Evolutionary conservation across 1,139 yeast genomes (phyloP).

Genomic region (Yamadazyma atmosphaerica): DNA sequence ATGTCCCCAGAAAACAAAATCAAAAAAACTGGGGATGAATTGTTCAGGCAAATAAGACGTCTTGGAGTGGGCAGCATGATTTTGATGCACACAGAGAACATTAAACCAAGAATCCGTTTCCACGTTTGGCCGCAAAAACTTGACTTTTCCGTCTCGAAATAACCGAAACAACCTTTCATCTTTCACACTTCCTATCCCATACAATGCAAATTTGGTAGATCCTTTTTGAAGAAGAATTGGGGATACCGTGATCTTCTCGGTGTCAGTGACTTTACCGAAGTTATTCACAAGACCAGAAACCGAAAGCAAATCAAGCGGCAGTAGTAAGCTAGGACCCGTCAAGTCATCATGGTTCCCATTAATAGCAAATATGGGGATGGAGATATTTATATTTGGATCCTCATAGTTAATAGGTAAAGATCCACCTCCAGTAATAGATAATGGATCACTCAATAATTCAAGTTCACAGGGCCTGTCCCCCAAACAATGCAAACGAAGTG

Average conservation of each 20-base stretch:
- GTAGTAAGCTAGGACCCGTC: constrained; percentile 82
- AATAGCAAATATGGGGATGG: constrained; percentile 92
- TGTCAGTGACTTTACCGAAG: constrained; percentile 80
- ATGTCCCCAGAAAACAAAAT: constrained; percentile 94
- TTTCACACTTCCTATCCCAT: constrained; percentile 85
- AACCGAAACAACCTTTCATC: constrained; percentile 87
- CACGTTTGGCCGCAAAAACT: constrained; percentile 69
- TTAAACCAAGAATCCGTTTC: constrained; percentile 75
- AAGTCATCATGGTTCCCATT: constrained; percentile 98
- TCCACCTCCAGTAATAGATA: constrained; percentile 49
- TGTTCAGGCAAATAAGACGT: constrained; percentile 84
- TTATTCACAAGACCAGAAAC: constrained; percentile 85
- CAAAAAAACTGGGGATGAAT: constrained; percentile 77
- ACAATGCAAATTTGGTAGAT: constrained; percentile 73
- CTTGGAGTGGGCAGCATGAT: constrained; percentile 75
- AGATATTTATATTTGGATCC: constrained; percentile 84
- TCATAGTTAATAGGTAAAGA: constrained; percentile 79
- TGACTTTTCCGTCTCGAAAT: constrained; percentile 77
- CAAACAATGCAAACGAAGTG: constrained; percentile 71
- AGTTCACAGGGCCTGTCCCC: constrained; percentile 89
- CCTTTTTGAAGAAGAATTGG: constrained; percentile 88
- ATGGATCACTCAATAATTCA: constrained; percentile 80
- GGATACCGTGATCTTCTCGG: constrained; percentile 70
- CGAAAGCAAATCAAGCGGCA: constrained; percentile 83
- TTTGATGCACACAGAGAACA: constrained; percentile 89